Evolutionary conservation across 805 yeast species (phyloP), one percentile per base, ranked within the genome.

Genomic region (Candida silvatica): DNA sequence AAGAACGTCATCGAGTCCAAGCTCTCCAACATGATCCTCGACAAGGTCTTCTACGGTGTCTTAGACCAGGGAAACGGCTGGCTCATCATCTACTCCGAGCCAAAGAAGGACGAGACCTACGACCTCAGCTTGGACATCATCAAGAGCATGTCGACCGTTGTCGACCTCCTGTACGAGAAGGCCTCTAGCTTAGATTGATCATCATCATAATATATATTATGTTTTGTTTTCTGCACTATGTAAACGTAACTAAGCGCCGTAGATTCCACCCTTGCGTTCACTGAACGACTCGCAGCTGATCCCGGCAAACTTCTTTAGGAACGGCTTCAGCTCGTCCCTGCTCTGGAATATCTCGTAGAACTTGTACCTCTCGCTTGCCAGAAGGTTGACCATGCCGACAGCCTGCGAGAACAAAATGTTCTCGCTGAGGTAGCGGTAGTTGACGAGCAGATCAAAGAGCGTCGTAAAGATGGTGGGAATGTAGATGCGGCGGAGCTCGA

Each of bases 1-100:
- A 66, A 77, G 31, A 80, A 77, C 43, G 94, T 86, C 54, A 86
- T 92, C 22, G 99, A 92, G 62, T 94, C 94, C 16, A 92, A 92
- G 58, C 69, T 92, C 44, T 79, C 94, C 32, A 97, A 90, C 60
- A 90, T 92, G 97, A 90, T 92, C 47, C 70, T 92, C 49, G 98
- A 92, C 60, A 81, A 85, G 51, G 83, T 87, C n/a, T 86, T 92
- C 49, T 82, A 79, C 53, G 99, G 98, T 32, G 97, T 92, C 25
- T 68, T 92, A 47, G 98, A 92, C 59, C 99, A 92, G 65, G 97
- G 97, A 31, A 88, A 88, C 56, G 98, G 98, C 6, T 92, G 97
- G 95, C 70, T 92, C 49, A 79, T 86, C 45, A 75, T 92, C 39
- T 92, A 84, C 52, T 94, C 86, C 39, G 83, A 87, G 54, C 95